Percentiles rank a stretch among this genome's conserved stretches.
These are phyloP conservation scores for Flaveria floridana DNA, from an alignment of 140 eudicot genomes.

Conservation along the genomic window DNA sequence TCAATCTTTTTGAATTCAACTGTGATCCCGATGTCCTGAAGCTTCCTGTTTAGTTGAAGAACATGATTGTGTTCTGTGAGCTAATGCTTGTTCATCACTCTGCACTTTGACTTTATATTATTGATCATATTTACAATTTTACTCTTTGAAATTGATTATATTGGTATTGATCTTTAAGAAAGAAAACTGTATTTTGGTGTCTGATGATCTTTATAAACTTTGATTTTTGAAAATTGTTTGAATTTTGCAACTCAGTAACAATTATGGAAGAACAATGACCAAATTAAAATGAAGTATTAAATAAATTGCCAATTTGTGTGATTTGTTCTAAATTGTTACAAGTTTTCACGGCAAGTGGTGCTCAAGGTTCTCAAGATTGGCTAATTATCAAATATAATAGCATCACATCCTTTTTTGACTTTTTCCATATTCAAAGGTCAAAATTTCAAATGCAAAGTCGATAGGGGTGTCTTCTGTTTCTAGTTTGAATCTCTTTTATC, in stretches of 20 bases:
- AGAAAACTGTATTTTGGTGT: not conserved
- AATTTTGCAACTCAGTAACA: not conserved
- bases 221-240: not conserved
- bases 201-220: not conserved
- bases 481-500: not conserved
- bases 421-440: constrained; percentile 27
- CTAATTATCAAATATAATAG: constrained; percentile 24
- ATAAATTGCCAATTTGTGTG: not conserved
- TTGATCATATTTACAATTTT: not conserved
- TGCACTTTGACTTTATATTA: not conserved
- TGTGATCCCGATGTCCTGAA: constrained; percentile 26
- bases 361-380: constrained; percentile 26
- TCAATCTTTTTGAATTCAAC: not conserved
- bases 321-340: not conserved
- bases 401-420: constrained; percentile 26
- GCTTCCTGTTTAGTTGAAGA: constrained; percentile 13
- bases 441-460: not conserved
- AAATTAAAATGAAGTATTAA: not conserved
- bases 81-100: constrained; percentile 21
- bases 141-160: not conserved
- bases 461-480: not conserved
- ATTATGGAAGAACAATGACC: not conserved
- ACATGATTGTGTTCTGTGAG: constrained; percentile 1
- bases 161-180: too few relatives aligned
- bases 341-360: constrained; percentile 25